These are phyloP conservation scores for Colletotrichum horii DNA, from an alignment of 2,329 filamentous ascomycete genomes.

Conservation along the genomic window DNA sequence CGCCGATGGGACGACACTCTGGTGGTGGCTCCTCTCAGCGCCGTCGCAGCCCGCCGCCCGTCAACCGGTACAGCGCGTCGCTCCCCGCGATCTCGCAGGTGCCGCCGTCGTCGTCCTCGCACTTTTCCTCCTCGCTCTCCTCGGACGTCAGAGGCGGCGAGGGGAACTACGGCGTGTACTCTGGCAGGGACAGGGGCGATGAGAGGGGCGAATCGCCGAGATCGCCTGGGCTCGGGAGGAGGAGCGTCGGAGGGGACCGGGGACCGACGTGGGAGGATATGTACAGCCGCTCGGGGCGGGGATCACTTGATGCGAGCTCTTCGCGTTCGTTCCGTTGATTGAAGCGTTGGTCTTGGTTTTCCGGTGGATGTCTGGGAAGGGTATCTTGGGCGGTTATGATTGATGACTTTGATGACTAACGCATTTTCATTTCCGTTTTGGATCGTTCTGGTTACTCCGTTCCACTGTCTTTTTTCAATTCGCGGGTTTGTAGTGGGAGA, in stretches of 20 bases:
- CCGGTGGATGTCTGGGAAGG: background rate
- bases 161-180: background rate
- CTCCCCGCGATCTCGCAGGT: background rate
- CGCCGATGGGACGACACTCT: slow-evolving; percentile 7
- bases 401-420: background rate
- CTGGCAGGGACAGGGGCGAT: background rate
- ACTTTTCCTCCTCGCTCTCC: background rate
- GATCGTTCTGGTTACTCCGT: background rate
- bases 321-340: slow-evolving; percentile 8
- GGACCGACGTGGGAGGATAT: slow-evolving; percentile 11
- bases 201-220: slow-evolving; percentile 1
- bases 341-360: background rate
- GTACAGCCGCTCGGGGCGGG: background rate
- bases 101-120: background rate
- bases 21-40: background rate
- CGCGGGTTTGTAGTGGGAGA: background rate
- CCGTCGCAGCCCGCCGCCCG: slow-evolving; percentile 3
- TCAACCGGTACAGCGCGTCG: slow-evolving; percentile 8
- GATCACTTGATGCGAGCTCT: background rate
- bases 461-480: background rate
- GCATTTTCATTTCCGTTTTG: background rate
- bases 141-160: background rate
- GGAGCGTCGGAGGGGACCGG: background rate
- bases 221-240: background rate
- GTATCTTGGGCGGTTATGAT: background rate